Percentiles rank a stretch among this genome's conserved stretches.
Evolutionary conservation across 306 rosid genomes (phyloP).

Genomic region (Astragalus glycyphyllos): DNA sequence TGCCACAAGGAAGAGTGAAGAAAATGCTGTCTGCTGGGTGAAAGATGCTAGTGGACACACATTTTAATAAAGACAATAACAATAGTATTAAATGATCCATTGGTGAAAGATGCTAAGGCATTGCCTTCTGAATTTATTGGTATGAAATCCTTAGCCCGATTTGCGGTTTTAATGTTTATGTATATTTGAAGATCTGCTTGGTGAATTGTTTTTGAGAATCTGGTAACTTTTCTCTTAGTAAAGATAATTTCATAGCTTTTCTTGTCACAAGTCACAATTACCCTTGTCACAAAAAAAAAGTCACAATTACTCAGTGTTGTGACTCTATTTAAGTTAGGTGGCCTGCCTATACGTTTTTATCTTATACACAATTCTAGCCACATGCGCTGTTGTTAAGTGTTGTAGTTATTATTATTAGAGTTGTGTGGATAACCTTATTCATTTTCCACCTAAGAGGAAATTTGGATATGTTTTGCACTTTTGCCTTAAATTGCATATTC

Average conservation of each 20-base stretch:
- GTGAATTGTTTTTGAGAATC: neutral
- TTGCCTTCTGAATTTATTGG: neutral
- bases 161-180: neutral
- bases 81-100: conserved; percentile 19
- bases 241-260: conserved; percentile 12
- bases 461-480: conserved; percentile 29
- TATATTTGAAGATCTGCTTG: conserved; percentile 11
- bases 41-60: neutral
- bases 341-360: neutral
- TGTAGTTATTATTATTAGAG: conserved; percentile 2
- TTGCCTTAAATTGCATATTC: conserved; percentile 37
- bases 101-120: conserved; percentile 22
- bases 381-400: neutral
- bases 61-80: conserved; percentile 11
- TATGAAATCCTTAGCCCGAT: conserved; percentile 3
- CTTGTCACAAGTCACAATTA: conserved; percentile 26
- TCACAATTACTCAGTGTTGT: conserved; percentile 14
- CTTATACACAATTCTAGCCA: conserved; percentile 21
- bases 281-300: too few species aligned
- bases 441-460: conserved; percentile 17
- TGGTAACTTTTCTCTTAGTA: neutral
- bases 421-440: conserved; percentile 28
- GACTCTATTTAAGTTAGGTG: conserved; percentile 13
- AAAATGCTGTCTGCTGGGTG: conserved; percentile 17
- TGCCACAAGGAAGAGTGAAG: conserved; percentile 4